phyloP scores from a whole-genome alignment of 108 stramenopile species.

The Pseudonitzschia pungens region DNA sequence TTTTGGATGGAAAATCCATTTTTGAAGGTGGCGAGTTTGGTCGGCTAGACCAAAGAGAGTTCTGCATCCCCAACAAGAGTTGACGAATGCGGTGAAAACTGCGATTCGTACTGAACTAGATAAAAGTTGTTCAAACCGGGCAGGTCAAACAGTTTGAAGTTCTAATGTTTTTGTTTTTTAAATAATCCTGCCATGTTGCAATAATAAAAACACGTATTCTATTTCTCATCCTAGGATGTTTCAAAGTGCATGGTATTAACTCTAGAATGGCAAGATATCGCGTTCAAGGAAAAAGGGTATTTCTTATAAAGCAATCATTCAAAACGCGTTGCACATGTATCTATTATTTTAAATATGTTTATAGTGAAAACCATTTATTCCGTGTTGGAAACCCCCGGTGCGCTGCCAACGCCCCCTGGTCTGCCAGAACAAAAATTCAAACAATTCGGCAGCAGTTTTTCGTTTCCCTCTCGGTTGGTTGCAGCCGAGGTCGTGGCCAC shows the following conservation, averaged over 20 bases:
- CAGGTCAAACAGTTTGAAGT: too few relatives aligned
- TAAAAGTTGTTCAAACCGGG: too few relatives aligned
- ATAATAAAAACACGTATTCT: too few relatives aligned
- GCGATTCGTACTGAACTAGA: too few relatives aligned
- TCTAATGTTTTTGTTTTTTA: too few relatives aligned
- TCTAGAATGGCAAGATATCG: too few relatives aligned
- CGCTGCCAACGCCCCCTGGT: neutral
- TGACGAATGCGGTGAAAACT: neutral
- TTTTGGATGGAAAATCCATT: slow-evolving; percentile 29
- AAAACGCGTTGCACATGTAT: too few relatives aligned
- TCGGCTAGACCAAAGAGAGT: slow-evolving; percentile 11
- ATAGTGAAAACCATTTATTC: neutral
- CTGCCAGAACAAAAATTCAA: neutral
- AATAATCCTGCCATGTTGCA: too few relatives aligned
- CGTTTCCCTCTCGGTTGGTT: neutral
- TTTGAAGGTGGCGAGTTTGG: slow-evolving; percentile 38
- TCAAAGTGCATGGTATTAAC: too few relatives aligned
- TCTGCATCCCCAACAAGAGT: neutral
- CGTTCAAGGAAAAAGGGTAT: too few relatives aligned
- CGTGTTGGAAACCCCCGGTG: neutral
- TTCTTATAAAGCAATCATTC: too few relatives aligned
- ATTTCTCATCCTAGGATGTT: too few relatives aligned
- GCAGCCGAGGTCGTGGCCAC: neutral
- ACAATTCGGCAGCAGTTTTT: neutral
- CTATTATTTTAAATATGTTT: neutral